Base-by-base conservation (phyloP, 148 eudicot species). In the Silene conica region DNA sequence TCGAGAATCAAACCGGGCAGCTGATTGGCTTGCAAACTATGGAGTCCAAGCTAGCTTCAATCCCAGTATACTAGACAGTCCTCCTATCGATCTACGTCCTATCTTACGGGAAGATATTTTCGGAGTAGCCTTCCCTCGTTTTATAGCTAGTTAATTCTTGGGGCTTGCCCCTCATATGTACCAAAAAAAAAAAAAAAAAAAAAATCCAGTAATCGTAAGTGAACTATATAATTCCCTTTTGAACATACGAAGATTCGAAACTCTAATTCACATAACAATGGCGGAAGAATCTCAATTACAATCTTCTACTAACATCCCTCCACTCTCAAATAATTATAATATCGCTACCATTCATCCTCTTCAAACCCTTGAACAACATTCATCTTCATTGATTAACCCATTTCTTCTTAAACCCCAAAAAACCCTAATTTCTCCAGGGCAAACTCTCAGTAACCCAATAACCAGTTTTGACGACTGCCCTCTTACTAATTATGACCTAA, bases 231-330 rank as follows among this genome's bases (percentile, higher is more conserved):
- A 21, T 22, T 3, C 4, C 11, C 15, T 12, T 23, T 22, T 14
- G 7, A 10, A 60, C 28, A 0, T 34, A 34, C 41, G 41, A 34
- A 34, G 23, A 4, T 26, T 22, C 13, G 4, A 11, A 16, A 21
- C 23, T 60, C n/a, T 0, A 63, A 18, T 0, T 34, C n/a, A 0
- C 12, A 16, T 34, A 75, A 65, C 68, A 75, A 80, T 80, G 82
- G 82, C 79, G 46, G 82, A 80, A 71, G 76, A 74, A 5, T 52
- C 56, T 6, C 66, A 71, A 62, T 69, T 62, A 28, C 26, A 55
- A 9, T 15, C 62, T 12, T 63, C 63, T n/a, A 20, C 50, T 15
- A 28, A 60, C 7, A 57, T 20, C 26, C 48, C 75, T 11, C 63
- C 71, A 20, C 43, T 16, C 54, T 70, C 70, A 50, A 23, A 21